phyloP scores from a whole-genome alignment of 805 yeast species.

The Suhomyces kilbournensis region DNA sequence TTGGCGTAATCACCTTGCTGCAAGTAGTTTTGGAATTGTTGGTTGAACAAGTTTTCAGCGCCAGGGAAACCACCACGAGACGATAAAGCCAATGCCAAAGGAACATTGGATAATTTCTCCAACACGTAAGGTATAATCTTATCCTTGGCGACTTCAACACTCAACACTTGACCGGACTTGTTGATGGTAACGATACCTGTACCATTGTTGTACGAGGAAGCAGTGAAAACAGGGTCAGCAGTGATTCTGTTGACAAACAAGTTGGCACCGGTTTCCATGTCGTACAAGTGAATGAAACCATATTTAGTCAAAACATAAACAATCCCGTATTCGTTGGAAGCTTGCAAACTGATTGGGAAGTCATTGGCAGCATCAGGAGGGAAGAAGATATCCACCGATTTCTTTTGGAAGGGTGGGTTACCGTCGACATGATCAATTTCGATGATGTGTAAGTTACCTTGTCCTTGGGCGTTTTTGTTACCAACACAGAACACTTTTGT shows the following conservation, averaged over 20 bases:
- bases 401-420: slow-evolving; percentile 82
- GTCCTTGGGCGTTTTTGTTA: slow-evolving; percentile 72
- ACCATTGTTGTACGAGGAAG: slow-evolving; percentile 64
- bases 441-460: slow-evolving; percentile 78
- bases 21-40: slow-evolving; percentile 85
- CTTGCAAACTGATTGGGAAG: slow-evolving; percentile 91
- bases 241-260: slow-evolving; percentile 95
- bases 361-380: slow-evolving; percentile 96
- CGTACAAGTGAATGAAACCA: slow-evolving; percentile 95
- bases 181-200: slow-evolving; percentile 91
- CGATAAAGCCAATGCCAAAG: slow-evolving; percentile 82
- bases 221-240: slow-evolving; percentile 92
- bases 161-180: slow-evolving; percentile 91
- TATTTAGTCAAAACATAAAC: slow-evolving; percentile 88
- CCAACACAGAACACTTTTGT: slow-evolving; percentile 92
- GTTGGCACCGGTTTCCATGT: slow-evolving; percentile 86
- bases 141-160: slow-evolving; percentile 83
- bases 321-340: slow-evolving; percentile 82
- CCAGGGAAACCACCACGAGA: slow-evolving; percentile 97
- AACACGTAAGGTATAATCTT: slow-evolving; percentile 87
- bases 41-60: slow-evolving; percentile 86
- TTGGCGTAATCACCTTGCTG: slow-evolving; percentile 81
- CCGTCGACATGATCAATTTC: slow-evolving; percentile 93
- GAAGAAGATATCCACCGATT: slow-evolving; percentile 88
- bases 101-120: slow-evolving; percentile 79